phyloP scores from a whole-genome alignment of 805 yeast genomes.

The Isabelozyma heimii region DNA sequence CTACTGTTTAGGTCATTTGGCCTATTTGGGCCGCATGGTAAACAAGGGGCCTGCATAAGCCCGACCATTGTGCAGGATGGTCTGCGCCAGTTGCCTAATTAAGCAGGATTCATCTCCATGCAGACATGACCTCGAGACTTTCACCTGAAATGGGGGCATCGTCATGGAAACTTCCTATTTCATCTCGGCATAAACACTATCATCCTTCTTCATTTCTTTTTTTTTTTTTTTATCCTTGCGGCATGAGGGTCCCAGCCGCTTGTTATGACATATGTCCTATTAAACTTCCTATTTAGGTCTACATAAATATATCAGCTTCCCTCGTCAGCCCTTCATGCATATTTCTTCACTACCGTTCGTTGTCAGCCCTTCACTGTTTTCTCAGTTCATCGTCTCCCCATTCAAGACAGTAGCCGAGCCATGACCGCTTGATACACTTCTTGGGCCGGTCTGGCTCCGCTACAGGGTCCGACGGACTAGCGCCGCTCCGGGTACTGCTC shows the following conservation, averaged over 20 bases:
- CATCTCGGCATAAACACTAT: neutral
- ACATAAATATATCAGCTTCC: neutral
- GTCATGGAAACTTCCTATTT: neutral
- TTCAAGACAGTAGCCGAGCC: conserved; percentile 65
- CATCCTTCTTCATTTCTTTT: neutral
- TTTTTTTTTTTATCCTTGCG: neutral
- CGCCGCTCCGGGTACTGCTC: conserved; percentile 1
- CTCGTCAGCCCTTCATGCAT: no score
- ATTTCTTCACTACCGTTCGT: no score
- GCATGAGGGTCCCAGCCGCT: neutral
- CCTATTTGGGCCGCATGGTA: neutral
- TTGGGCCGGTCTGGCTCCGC: conserved; percentile 27
- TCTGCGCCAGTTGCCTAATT: neutral
- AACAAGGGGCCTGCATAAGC: neutral
- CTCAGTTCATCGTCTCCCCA: conserved; percentile 35
- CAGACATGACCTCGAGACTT: neutral
- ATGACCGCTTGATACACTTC: conserved; percentile 53
- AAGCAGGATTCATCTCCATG: neutral
- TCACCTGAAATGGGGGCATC: neutral
- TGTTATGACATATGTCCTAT: neutral
- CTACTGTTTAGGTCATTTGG: neutral
- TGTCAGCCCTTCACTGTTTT: no score
- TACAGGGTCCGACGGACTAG: neutral
- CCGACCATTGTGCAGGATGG: neutral
- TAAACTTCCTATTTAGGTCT: neutral